Evolutionary conservation across 768 basidiomycete species (phyloP).

Genomic region (Suillus hirtellus): DNA sequence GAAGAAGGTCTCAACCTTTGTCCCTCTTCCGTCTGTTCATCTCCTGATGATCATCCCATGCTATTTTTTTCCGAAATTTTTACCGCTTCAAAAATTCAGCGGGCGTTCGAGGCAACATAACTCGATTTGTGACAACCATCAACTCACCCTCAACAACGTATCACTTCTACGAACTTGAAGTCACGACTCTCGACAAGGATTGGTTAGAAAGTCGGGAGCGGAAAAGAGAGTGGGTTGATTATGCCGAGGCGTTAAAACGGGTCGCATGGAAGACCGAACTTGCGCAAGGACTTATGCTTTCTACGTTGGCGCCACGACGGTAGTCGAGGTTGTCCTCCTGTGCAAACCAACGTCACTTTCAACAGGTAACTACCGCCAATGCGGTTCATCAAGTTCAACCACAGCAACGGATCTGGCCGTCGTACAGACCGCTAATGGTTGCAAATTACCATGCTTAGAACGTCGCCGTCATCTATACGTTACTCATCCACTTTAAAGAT

Average conservation of each 20-base stretch:
- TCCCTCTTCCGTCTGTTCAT: constrained; percentile 72
- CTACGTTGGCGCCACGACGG: constrained; percentile 64
- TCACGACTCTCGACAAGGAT: constrained; percentile 68
- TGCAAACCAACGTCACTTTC: constrained; percentile 1
- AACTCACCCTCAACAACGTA: constrained; percentile 77
- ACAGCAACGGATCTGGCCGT: constrained; percentile 10
- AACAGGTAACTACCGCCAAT: constrained; percentile 14
- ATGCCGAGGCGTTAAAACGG: constrained; percentile 72
- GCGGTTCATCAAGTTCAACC: constrained; percentile 11
- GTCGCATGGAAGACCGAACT: constrained; percentile 87
- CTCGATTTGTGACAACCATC: constrained; percentile 82
- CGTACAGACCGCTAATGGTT: constrained; percentile 19
- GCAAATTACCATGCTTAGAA: constrained; percentile 17
- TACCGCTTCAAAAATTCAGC: constrained; percentile 48
- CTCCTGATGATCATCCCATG: constrained; percentile 63
- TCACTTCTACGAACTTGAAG: constrained; percentile 91
- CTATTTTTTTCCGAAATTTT: constrained; percentile 34
- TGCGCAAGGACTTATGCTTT: constrained; percentile 70
- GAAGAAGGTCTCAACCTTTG: constrained; percentile 95
- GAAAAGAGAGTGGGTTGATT: constrained; percentile 86
- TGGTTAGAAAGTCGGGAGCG: constrained; percentile 85
- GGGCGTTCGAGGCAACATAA: constrained; percentile 85
- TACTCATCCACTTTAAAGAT: constrained; percentile 30
- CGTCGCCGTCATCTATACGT: constrained; percentile 27
- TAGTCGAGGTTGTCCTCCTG: constrained; percentile 25